A percentile compares a stretch with the other conserved stretches of the same genome.
Conservation (phyloP, 164 flowering plant species). For the Berberis thunbergii region DNA sequence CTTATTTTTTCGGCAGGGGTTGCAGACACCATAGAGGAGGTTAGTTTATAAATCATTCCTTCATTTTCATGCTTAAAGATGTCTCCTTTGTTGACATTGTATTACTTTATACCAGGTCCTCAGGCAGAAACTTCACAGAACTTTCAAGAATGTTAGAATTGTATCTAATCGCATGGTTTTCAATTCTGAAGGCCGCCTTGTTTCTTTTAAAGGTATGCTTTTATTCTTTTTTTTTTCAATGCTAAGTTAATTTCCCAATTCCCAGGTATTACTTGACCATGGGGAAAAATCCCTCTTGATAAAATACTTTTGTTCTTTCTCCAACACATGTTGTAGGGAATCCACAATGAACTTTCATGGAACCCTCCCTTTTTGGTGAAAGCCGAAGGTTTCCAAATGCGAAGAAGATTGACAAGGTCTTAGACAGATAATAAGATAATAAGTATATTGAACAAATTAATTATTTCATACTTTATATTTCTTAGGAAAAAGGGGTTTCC, state of each 20-base stretch:
- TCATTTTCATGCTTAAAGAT: no score
- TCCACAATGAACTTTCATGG: no score
- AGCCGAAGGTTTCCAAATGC: no score
- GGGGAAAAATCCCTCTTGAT: not conserved
- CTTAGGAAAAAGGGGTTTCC: no score
- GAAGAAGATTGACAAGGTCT: no score
- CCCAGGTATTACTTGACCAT: not conserved
- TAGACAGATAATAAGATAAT: no score
- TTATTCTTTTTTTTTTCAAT: not conserved
- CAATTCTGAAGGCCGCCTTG: conserved; percentile 50
- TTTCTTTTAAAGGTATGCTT: conserved; percentile 71
- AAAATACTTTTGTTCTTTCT: no score
- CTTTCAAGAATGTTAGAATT: conserved; percentile 73
- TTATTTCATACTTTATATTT: no score
- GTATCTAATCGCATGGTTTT: conserved; percentile 86
- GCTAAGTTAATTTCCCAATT: not conserved
- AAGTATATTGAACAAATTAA: no score
- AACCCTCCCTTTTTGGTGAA: no score
- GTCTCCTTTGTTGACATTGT: not conserved
- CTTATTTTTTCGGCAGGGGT: conserved; percentile 96
- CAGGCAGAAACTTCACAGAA: conserved; percentile 74
- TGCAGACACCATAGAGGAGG: conserved; percentile 98
- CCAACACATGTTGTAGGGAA: no score
- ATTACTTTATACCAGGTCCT: conserved; percentile 43
- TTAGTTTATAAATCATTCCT: conserved; percentile 15